Evolutionary conservation across 345 rosid genomes (phyloP), one percentile per base, ranked within the genome.

Genomic region (Pistacia atlantica): DNA sequence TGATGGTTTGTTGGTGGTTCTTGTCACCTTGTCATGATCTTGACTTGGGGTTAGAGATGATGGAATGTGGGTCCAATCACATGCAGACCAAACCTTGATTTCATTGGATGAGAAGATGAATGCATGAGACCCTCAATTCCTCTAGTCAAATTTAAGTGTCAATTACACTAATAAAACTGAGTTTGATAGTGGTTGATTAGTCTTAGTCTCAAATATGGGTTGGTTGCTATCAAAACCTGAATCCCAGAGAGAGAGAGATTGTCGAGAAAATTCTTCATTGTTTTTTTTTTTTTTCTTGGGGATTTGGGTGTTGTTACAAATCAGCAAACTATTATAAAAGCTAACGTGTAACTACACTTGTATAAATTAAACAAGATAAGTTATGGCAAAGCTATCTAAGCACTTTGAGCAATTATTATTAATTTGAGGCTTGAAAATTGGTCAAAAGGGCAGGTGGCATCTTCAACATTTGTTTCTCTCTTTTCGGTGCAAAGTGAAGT

Each of bases 401-500:
- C 45, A 56, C 69, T 67, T 46, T 22, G 49, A 25, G 46, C 66
- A 25, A 25, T 25, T 25, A 52, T 54, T 42, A 42, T 67, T 72
- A 46, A 64, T 20, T 42, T 52, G 70, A 65, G 33, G 11, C 57
- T 59, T 49, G 3, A 4, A 66, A 65, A 79, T 11, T 1, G 76
- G 85, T 77, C 82, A 77, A 80, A 82, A 72, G 74, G 73, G 71
- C 51, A 67, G 76, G 65, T 68, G 66, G 51, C 71, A 31, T 10
- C 51, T 49, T 38, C 35, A 69, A 65, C 55, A 35, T 35, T 42
- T 42, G 46, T 22, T 1, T 31, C 38, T 69, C 48, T n/a, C 71
- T 60, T 83, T 74, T 79, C 72, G 79, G 83, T 83, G 81, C 77
- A 73, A 77, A 62, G 73, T 51, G 49, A 65, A 66, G 56, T 52